Conservation (phyloP, 306 rosid species). For the Abrus pulchellus region DNA sequence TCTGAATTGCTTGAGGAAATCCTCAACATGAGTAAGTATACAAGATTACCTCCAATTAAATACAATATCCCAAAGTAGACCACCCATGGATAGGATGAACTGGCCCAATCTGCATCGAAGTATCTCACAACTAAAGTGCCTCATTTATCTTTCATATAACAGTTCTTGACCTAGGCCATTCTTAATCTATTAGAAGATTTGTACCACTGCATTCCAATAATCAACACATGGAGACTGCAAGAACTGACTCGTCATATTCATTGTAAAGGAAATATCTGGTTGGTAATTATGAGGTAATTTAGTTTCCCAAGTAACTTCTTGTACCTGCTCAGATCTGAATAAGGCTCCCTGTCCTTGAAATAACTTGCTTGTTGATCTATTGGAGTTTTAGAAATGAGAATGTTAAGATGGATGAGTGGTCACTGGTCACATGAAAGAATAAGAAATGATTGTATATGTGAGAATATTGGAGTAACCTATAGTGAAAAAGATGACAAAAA, state of each 20-base stretch:
- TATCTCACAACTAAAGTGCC: background rate
- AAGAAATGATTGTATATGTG: too few relatives aligned
- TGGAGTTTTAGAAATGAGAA: background rate
- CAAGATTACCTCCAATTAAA: background rate
- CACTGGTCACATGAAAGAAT: too few relatives aligned
- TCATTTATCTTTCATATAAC: background rate
- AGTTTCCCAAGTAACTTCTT: background rate
- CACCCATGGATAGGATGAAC: background rate
- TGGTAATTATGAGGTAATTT: background rate
- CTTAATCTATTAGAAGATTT: background rate
- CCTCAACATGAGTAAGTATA: background rate
- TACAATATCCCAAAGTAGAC: background rate
- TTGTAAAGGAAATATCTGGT: background rate
- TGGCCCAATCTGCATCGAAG: background rate
- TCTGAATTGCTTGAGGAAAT: slow-evolving; percentile 36
- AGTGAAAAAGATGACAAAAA: too few relatives aligned
- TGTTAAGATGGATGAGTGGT: too few relatives aligned
- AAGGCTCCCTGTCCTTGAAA: background rate
- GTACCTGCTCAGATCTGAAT: background rate
- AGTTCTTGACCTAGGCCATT: background rate
- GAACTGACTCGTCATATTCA: background rate
- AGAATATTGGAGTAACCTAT: too few relatives aligned
- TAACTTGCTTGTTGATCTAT: background rate
- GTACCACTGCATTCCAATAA: background rate
- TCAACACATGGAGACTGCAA: background rate